A percentile compares a stretch with the other conserved stretches of the same genome.
Evolutionary conservation across 2,329 filamentous ascomycete species (phyloP).

Genomic region (Chrysosporium queenslandicum): DNA sequence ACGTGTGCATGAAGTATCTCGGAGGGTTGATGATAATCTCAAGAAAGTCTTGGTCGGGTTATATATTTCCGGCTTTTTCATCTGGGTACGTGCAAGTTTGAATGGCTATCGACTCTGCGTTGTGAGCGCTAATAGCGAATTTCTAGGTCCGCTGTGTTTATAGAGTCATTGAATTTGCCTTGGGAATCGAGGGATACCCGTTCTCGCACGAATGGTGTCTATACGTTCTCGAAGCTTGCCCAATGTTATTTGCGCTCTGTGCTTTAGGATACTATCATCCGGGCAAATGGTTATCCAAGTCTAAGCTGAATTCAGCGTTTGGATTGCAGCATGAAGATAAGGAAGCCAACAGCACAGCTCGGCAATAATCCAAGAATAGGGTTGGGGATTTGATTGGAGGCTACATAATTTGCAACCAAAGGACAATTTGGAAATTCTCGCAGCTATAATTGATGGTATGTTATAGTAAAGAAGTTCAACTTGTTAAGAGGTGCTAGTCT

Average conservation of each 20-base stretch:
- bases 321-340: neutral
- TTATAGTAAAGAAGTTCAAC: no score
- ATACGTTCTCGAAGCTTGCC: constrained; percentile 44
- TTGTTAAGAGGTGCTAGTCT: no score
- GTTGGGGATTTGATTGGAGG: no score
- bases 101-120: neutral
- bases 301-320: neutral
- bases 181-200: constrained; percentile 43
- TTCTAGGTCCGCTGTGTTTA: constrained; percentile 44
- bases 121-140: constrained; percentile 7
- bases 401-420: no score
- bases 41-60: constrained; percentile 35
- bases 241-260: constrained; percentile 25
- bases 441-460: no score
- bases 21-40: constrained; percentile 28
- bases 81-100: constrained; percentile 34
- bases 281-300: constrained; percentile 17
- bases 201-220: constrained; percentile 46
- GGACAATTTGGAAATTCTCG: no score
- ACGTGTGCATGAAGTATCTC: constrained; percentile 21
- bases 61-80: constrained; percentile 38
- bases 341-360: neutral
- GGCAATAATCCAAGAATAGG: no score
- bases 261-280: constrained; percentile 14
- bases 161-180: constrained; percentile 45